phyloP scores from a whole-genome alignment of 305 asterid genomes.

The Plantago lanceolata region DNA sequence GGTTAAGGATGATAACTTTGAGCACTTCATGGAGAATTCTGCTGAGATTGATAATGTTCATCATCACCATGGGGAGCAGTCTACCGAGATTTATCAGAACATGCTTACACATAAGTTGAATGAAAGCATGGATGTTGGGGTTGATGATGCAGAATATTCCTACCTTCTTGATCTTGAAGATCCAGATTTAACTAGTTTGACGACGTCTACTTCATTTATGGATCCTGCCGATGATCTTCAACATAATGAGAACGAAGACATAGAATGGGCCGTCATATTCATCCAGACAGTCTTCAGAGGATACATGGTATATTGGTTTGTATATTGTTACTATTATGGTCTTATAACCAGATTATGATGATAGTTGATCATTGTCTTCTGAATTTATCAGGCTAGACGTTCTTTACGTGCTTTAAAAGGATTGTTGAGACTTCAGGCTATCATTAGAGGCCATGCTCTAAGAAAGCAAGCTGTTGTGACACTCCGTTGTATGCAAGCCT shows the following conservation, averaged over 20 bases:
- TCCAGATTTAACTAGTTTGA: conserved; percentile 39
- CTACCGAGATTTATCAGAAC: conserved; percentile 42
- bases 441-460: conserved; percentile 45
- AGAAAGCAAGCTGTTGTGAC: conserved; percentile 57
- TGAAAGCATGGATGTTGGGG: conserved; percentile 32
- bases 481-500: conserved; percentile 55
- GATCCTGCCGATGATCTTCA: conserved; percentile 38
- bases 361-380: conserved; percentile 10
- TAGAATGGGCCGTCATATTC: conserved; percentile 37
- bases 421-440: conserved; percentile 50
- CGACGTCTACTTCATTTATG: conserved; percentile 50
- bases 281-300: conserved; percentile 47
- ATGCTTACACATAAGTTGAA: conserved; percentile 38
- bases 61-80: conserved; percentile 50
- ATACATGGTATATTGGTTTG: conserved; percentile 37
- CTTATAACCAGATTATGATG: not conserved
- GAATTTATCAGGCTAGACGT: conserved; percentile 45
- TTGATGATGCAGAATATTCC: conserved; percentile 41
- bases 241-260: conserved; percentile 30
- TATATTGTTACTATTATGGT: not conserved
- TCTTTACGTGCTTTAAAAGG: conserved; percentile 45
- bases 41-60: conserved; percentile 5
- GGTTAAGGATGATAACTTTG: too few relatives aligned
- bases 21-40: too few relatives aligned
- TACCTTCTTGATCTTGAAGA: conserved; percentile 29